Evolutionary conservation across 2,329 filamentous ascomycete species (phyloP).

Genomic region (Colletotrichum sp.): DNA sequence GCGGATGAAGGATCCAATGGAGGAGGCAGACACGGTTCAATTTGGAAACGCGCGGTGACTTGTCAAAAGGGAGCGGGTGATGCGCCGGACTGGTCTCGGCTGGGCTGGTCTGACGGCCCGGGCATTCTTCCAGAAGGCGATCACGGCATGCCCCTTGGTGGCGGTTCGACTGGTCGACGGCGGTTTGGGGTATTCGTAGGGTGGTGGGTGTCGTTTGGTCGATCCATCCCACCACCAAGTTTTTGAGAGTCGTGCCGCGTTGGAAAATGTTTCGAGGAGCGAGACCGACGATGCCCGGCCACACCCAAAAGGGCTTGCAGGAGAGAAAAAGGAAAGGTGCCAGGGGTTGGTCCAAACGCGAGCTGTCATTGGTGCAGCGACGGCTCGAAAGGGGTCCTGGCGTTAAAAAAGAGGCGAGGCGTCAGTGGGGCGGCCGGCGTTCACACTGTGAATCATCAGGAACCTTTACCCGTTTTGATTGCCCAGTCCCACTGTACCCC

Average conservation of each 20-base stretch:
- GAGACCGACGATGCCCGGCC: neutral
- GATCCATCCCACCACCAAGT: neutral
- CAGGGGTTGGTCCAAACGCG: neutral
- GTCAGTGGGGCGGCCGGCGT: neutral
- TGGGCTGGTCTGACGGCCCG: constrained; percentile 10
- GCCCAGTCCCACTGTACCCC: neutral
- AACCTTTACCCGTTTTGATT: constrained; percentile 4
- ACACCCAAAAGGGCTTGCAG: neutral
- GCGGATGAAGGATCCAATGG: neutral
- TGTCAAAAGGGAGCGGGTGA: constrained; percentile 12
- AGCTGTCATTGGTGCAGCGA: constrained; percentile 14
- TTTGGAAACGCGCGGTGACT: neutral
- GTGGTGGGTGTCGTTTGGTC: neutral
- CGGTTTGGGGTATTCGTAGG: neutral
- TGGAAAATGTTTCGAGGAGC: neutral
- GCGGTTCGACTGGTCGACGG: neutral
- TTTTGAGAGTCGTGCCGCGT: neutral
- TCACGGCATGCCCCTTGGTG: neutral
- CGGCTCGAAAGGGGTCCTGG: neutral
- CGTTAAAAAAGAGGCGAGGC: neutral
- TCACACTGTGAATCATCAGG: constrained; percentile 7
- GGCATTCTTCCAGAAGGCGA: constrained; percentile 7
- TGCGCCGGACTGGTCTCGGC: constrained; percentile 14
- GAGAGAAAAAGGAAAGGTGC: neutral
- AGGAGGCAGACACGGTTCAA: neutral